phyloP scores from a whole-genome alignment of 1,284 basidiomycete species.

The Sanghuangporus weigelae region DNA sequence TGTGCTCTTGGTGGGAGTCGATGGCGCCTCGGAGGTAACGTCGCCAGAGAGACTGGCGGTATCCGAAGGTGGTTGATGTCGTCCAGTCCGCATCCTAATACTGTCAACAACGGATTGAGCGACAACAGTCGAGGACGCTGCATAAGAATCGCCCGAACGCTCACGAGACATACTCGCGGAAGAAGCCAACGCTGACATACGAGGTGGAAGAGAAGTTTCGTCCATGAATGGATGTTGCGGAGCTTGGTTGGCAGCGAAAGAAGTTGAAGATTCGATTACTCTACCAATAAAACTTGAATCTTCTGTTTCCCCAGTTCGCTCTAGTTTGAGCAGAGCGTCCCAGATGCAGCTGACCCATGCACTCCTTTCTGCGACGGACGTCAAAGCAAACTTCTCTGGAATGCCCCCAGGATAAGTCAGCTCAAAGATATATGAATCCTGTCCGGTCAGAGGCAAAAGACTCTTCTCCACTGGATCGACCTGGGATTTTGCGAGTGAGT shows the following conservation, averaged over 20 bases:
- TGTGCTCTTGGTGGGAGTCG: constrained; percentile 22
- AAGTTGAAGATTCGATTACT: neutral
- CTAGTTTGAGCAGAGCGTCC: constrained; percentile 50
- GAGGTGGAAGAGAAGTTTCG: neutral
- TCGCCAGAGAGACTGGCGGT: neutral
- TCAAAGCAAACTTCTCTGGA: constrained; percentile 55
- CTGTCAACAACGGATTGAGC: neutral
- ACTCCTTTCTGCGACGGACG: constrained; percentile 56
- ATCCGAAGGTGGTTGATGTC: neutral
- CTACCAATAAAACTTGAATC: neutral
- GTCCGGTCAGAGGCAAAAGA: constrained; percentile 33
- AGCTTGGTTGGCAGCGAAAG: neutral
- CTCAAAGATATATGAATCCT: constrained; percentile 51
- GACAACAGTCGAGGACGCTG: neutral
- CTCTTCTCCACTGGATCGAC: constrained; percentile 38
- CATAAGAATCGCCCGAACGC: neutral
- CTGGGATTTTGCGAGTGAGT: constrained; percentile 43
- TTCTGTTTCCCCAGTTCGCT: constrained; percentile 26
- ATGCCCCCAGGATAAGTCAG: constrained; percentile 47
- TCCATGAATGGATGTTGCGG: neutral
- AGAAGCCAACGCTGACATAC: neutral
- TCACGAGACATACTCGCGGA: neutral
- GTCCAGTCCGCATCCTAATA: neutral
- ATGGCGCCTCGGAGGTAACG: neutral
- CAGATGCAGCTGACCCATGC: constrained; percentile 69